Base-by-base conservation (phyloP, 768 basidiomycete species). In the Serendipita sp. region DNA sequence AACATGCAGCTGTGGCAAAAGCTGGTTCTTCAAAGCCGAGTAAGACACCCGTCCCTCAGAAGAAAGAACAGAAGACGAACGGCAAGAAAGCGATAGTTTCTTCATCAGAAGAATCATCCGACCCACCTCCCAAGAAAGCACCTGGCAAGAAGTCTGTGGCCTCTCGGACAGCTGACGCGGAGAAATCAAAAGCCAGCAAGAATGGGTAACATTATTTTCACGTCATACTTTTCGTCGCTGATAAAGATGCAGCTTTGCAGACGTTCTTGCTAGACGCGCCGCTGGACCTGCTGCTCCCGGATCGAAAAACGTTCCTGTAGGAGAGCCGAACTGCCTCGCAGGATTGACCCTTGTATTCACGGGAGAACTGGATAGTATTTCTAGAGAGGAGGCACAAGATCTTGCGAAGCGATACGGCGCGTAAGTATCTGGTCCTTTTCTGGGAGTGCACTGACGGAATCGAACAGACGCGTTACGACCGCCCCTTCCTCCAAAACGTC, bases 311-410 rank as follows among this genome's bases (percentile, higher is more conserved):
- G 79, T 89, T 22, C 88, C 89, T 0, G 83, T 91, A 45, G 85
- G 85, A 14, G 75, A 76, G 28, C 80, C 81, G 0, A 79, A 85
- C 68, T 91, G 89, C 69, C 77, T 99, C 7, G 80, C 84, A 0
- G 94, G 94, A 0, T 77, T 98, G 24, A 79, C 90, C 0, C 87
- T 99, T 69, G 95, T 99, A 22, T 99, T 99, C 66, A 98, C 96
- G 0, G 96, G 94, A 16, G 95, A 99, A 68, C 74, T 98, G 50
- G 81, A 79, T 51, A 87, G 86, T 64, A 83, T 98, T 66, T 84
- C 90, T 1, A 79, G 96, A 41, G 90, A 97, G 2, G 93, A 96
- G 67, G 86, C 90, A 0, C 70, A 77, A 28, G 92, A 95, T 67
- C 72, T 95, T 3, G 95, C 87, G 0, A 98, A 99, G 72, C 89